phyloP scores from a whole-genome alignment of 2,329 filamentous ascomycete species.

The Sclerotinia spermophila region DNA sequence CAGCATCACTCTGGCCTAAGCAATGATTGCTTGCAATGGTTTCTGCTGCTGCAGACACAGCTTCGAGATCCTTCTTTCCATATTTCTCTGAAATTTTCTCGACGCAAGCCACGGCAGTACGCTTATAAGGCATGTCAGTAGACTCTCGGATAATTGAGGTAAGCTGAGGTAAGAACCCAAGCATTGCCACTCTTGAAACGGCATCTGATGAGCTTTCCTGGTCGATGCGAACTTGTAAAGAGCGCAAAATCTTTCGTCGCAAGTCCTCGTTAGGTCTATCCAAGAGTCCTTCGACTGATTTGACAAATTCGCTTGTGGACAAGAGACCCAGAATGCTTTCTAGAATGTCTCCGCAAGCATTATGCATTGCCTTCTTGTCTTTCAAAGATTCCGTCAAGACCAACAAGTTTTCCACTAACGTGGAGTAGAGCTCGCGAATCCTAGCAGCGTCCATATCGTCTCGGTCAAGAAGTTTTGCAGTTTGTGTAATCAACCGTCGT shows the following conservation, averaged over 20 bases:
- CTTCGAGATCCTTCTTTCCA: conserved; percentile 82
- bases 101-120: conserved; percentile 82
- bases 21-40: conserved; percentile 74
- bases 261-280: conserved; percentile 70
- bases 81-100: conserved; percentile 94
- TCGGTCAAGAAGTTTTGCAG: conserved; percentile 53
- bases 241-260: conserved; percentile 73
- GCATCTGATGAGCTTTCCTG: conserved; percentile 67
- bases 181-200: conserved; percentile 64
- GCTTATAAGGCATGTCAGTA: conserved; percentile 70
- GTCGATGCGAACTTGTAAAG: conserved; percentile 76
- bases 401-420: conserved; percentile 62
- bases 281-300: conserved; percentile 78
- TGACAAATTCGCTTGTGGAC: conserved; percentile 84
- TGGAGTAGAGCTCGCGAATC: conserved; percentile 65
- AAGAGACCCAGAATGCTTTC: conserved; percentile 79
- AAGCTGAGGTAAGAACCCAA: conserved; percentile 76
- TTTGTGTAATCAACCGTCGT: conserved; percentile 53
- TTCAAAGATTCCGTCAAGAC: conserved; percentile 63
- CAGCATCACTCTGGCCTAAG: conserved; percentile 68
- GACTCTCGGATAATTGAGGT: conserved; percentile 72
- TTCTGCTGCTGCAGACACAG: conserved; percentile 69
- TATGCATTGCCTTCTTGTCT: conserved; percentile 52
- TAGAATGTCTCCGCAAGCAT: conserved; percentile 64
- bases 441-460: conserved; percentile 65